Evolutionary conservation across 345 rosid species (phyloP).

Genomic region (Cardamine chenopodiifolia): DNA sequence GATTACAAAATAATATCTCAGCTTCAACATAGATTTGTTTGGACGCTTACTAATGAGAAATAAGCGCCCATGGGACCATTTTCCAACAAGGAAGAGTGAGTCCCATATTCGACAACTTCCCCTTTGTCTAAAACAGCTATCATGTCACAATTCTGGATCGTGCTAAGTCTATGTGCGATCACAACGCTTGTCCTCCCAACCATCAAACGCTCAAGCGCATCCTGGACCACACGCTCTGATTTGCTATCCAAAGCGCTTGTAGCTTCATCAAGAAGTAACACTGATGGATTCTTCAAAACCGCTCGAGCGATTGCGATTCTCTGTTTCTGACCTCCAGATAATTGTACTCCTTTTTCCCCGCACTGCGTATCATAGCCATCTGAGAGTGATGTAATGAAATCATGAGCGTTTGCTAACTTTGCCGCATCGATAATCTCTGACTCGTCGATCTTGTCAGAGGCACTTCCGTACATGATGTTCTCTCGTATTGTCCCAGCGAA

Average conservation of each 20-base stretch:
- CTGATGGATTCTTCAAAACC: constrained; percentile 53
- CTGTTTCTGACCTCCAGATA: constrained; percentile 25
- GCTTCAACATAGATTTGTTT: too few relatives aligned
- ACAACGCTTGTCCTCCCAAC: constrained; percentile 66
- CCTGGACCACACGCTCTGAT: constrained; percentile 64
- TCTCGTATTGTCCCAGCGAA: too few relatives aligned
- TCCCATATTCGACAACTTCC: constrained; percentile 57
- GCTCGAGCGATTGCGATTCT: constrained; percentile 71
- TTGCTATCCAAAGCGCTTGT: constrained; percentile 68
- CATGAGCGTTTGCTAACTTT: constrained; percentile 54
- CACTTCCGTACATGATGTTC: too few relatives aligned
- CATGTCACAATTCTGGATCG: too few relatives aligned
- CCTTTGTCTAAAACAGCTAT: constrained; percentile 59
- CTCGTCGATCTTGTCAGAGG: too few relatives aligned
- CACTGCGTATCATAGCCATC: constrained; percentile 60
- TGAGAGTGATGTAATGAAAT: constrained; percentile 52
- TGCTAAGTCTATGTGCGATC: too few relatives aligned
- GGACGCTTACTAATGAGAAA: constrained; percentile 57
- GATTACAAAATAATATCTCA: too few relatives aligned
- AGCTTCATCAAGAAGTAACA: constrained; percentile 33
- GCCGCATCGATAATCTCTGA: too few relatives aligned
- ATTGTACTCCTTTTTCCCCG: constrained; percentile 60
- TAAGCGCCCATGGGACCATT: constrained; percentile 56
- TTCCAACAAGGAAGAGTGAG: constrained; percentile 56
- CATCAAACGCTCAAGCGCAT: constrained; percentile 63